Conservation (phyloP, 2,329 filamentous ascomycete genomes). For the Purpureocillium lavendulum region DNA sequence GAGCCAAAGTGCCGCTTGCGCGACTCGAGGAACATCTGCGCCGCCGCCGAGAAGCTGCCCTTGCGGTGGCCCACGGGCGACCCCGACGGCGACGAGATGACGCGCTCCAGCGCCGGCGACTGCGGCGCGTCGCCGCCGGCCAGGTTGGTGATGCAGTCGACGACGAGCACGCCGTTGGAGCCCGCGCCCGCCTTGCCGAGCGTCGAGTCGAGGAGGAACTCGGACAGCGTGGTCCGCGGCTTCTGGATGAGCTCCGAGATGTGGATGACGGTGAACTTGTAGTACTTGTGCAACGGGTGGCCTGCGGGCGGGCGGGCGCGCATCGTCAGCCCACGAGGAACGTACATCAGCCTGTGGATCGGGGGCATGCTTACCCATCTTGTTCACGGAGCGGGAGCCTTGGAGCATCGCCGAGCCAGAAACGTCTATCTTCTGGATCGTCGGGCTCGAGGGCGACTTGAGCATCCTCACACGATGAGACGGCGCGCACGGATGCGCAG, state of each 20-base stretch:
- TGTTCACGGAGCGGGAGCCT: conserved; percentile 36
- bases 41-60: conserved; percentile 31
- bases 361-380: conserved; percentile 31
- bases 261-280: conserved; percentile 51
- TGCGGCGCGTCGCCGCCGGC: conserved; percentile 33
- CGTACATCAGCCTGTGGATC: conserved; percentile 9
- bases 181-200: conserved; percentile 19
- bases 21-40: conserved; percentile 48
- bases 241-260: conserved; percentile 46
- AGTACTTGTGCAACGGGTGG: conserved; percentile 56
- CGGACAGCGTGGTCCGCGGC: conserved; percentile 34
- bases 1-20: conserved; percentile 51
- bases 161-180: conserved; percentile 40
- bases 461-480: conserved; percentile 49
- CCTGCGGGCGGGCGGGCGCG: too few species aligned
- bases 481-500: conserved; percentile 55
- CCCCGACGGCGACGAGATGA: conserved; percentile 18
- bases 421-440: conserved; percentile 48
- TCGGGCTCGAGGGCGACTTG: conserved; percentile 51
- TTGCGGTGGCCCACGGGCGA: conserved; percentile 22
- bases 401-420: conserved; percentile 34
- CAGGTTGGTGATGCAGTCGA: conserved; percentile 55
- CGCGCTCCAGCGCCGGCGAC: conserved; percentile 36
- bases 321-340: too few species aligned
- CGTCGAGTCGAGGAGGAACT: conserved; percentile 31